phyloP scores from a whole-genome alignment of 2,329 filamentous ascomycete genomes.

The Aspergillus sp. region DNA sequence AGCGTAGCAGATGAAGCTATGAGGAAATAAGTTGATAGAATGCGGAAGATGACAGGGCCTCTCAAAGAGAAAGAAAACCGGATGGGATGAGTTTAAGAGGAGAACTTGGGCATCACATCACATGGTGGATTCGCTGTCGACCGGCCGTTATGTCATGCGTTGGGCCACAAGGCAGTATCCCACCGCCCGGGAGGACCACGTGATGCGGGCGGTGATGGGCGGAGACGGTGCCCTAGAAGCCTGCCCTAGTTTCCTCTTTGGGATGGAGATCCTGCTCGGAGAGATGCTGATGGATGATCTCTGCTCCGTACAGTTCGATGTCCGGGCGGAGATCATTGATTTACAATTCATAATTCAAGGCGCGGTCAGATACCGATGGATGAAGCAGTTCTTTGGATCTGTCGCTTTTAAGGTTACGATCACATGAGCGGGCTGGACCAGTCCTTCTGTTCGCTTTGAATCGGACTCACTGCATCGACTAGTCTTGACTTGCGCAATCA shows the following conservation, averaged over 20 bases:
- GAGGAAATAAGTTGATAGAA: not conserved
- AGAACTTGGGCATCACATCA: not conserved
- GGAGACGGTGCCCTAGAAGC: not conserved
- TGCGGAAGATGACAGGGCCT: no score
- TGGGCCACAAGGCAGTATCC: not conserved
- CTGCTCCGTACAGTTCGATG: no score
- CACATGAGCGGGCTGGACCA: not conserved
- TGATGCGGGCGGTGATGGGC: not conserved
- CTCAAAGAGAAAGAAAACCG: no score
- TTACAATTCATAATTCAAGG: no score
- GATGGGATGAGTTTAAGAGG: not conserved
- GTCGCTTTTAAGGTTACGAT: not conserved
- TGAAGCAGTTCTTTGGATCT: not conserved
- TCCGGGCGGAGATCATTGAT: no score
- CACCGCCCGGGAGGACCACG: not conserved
- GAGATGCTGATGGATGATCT: no score
- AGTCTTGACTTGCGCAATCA: no score
- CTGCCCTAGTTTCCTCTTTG: not conserved
- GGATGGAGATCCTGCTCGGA: no score
- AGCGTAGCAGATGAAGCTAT: not conserved
- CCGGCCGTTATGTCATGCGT: not conserved
- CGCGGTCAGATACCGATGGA: no score
- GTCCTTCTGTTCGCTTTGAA: not conserved
- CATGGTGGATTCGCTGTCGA: not conserved
- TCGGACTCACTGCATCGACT: not conserved